Percentiles rank a stretch among this genome's conserved stretches.
Conservation (phyloP, 2,329 filamentous ascomycete genomes). For the Colletotrichum sp. region DNA sequence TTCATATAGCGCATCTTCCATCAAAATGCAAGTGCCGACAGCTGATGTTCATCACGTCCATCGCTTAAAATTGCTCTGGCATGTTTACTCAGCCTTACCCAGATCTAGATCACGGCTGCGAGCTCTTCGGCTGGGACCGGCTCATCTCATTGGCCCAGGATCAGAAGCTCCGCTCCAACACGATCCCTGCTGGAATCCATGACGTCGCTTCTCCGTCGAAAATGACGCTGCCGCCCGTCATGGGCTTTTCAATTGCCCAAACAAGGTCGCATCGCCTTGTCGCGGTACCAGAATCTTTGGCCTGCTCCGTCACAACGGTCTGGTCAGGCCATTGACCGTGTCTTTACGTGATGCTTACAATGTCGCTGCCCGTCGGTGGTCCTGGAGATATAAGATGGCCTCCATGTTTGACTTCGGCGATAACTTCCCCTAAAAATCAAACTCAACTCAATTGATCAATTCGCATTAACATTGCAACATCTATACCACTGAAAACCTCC, state of each 20-base stretch:
- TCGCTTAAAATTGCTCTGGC: neutral
- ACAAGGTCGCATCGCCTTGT: neutral
- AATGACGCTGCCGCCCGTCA: constrained; percentile 15
- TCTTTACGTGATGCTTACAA: neutral
- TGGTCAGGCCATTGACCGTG: neutral
- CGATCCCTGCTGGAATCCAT: constrained; percentile 1
- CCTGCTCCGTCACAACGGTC: neutral
- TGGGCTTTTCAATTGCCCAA: neutral
- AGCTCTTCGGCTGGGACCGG: neutral
- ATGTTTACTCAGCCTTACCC: neutral
- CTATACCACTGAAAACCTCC: neutral
- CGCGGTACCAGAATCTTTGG: neutral
- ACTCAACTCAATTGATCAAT: neutral
- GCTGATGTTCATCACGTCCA: neutral
- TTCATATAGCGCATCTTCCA: neutral
- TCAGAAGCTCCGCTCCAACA: neutral
- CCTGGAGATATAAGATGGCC: neutral
- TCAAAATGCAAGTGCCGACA: neutral
- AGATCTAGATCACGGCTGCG: neutral
- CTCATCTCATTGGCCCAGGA: neutral
- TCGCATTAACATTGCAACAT: neutral
- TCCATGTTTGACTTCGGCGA: neutral
- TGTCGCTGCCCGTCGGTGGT: neutral
- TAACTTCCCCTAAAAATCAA: accelerated
- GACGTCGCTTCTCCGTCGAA: constrained; percentile 9